phyloP scores from a whole-genome alignment of 441 rosid species.

The Metrosideros polymorpha region DNA sequence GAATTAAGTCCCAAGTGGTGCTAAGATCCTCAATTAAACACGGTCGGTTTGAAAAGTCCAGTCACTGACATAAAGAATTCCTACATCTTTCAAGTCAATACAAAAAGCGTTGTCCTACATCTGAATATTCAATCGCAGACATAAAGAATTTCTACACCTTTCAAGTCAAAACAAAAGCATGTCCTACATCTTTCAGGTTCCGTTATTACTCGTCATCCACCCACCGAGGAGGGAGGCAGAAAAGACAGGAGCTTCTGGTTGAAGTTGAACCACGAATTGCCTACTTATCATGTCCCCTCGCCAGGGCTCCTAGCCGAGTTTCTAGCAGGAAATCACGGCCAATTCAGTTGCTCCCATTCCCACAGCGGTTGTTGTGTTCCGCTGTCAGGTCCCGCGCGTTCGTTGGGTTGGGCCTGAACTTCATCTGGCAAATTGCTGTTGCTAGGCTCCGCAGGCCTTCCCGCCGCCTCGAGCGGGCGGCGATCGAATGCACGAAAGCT shows the following conservation, averaged over 20 bases:
- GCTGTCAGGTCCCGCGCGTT: slow-evolving; percentile 5
- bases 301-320: neutral
- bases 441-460: slow-evolving; percentile 17
- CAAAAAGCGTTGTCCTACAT: neutral
- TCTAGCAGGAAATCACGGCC: neutral
- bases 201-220: neutral
- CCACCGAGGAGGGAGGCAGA: neutral
- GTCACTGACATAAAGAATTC: neutral
- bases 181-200: neutral
- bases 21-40: neutral
- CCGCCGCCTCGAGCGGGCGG: slow-evolving; percentile 44
- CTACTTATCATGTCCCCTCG: neutral
- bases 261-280: neutral
- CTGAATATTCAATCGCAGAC: neutral
- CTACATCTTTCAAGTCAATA: neutral
- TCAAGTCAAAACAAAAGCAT: neutral
- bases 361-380: slow-evolving; percentile 23
- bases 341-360: slow-evolving; percentile 37
- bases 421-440: slow-evolving; percentile 18
- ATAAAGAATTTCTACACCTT: neutral
- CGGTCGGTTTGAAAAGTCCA: neutral
- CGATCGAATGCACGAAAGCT: slow-evolving; percentile 67
- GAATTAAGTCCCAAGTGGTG: neutral
- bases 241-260: neutral
- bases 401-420: slow-evolving; percentile 16